A percentile compares a stretch with the other conserved stretches of the same genome.
phyloP scores from a whole-genome alignment of 495 filamentous ascomycete genomes.

The Penicillium nucicola region DNA sequence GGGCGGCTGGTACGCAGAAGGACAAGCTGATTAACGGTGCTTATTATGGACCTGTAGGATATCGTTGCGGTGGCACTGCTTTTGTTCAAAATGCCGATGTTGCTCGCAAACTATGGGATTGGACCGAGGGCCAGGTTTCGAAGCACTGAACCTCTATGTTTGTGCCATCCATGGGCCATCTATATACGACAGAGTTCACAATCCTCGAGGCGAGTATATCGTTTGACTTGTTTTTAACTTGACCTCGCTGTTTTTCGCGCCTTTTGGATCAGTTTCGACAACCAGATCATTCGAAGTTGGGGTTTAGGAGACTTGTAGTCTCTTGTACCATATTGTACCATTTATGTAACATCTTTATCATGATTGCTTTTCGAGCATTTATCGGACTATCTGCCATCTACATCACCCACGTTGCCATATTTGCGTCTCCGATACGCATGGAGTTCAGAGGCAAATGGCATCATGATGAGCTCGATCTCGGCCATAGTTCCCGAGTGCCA shows the following conservation, averaged over 20 bases:
- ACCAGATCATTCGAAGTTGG: no score
- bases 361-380: no score
- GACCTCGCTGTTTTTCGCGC: no score
- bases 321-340: no score
- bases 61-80: slow-evolving; percentile 29
- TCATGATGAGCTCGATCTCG: slow-evolving; percentile 20
- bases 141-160: not conserved
- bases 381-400: not conserved
- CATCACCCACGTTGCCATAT: not conserved
- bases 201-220: no score
- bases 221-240: no score
- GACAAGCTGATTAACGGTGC: slow-evolving; percentile 44
- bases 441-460: slow-evolving; percentile 18
- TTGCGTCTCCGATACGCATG: not conserved
- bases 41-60: slow-evolving; percentile 58
- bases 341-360: no score
- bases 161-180: no score
- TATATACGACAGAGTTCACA: no score
- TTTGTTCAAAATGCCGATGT: slow-evolving; percentile 45
- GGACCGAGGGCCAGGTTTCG: slow-evolving; percentile 55
- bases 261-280: no score
- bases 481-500: slow-evolving; percentile 5
- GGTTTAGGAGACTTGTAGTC: no score
- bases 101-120: slow-evolving; percentile 57
- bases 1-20: slow-evolving; percentile 43